Evolutionary conservation across 139 green algal species (phyloP).

Genomic region (Zygnema circumcarinatum): DNA sequence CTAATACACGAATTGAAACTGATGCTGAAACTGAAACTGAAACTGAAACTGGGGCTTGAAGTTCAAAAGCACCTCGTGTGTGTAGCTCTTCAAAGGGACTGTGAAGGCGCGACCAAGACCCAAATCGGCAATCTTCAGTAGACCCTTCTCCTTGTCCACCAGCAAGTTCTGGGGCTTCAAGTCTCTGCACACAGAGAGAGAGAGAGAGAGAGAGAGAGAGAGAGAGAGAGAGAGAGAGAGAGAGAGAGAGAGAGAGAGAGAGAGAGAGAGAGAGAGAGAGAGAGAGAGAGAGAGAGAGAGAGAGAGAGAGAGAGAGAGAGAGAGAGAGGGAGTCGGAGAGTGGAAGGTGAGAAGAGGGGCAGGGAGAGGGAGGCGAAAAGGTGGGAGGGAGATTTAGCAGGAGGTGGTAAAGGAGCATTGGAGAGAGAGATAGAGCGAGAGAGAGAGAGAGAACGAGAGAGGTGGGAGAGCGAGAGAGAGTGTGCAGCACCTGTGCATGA

Average conservation of each 20-base stretch:
- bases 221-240: conserved; percentile 19
- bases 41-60: too few relatives aligned
- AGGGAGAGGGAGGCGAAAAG: too few relatives aligned
- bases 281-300: too few relatives aligned
- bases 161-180: conserved; percentile 99
- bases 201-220: conserved; percentile 29
- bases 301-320: too few relatives aligned
- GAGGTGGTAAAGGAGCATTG: too few relatives aligned
- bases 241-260: conserved; percentile 18
- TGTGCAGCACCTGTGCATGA: conserved; percentile 87
- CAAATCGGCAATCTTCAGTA: conserved; percentile 97
- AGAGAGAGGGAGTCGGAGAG: too few relatives aligned
- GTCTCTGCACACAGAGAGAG: conserved; percentile 70
- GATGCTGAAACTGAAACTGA: too few relatives aligned
- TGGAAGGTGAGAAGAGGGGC: too few relatives aligned
- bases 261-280: too few relatives aligned
- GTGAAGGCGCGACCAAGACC: conserved; percentile 93
- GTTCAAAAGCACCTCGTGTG: conserved; percentile 84
- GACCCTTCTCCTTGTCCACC: conserved; percentile 77
- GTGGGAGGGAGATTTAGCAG: too few relatives aligned
- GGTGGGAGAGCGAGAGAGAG: too few relatives aligned
- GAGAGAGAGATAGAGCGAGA: conserved; percentile 16
- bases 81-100: conserved; percentile 98
- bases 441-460: conserved; percentile 19
- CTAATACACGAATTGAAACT: too few relatives aligned